Percentiles rank a stretch among this genome's conserved stretches.
phyloP scores from a whole-genome alignment of 495 filamentous ascomycete species.

The Penicillium simplicissimum region DNA sequence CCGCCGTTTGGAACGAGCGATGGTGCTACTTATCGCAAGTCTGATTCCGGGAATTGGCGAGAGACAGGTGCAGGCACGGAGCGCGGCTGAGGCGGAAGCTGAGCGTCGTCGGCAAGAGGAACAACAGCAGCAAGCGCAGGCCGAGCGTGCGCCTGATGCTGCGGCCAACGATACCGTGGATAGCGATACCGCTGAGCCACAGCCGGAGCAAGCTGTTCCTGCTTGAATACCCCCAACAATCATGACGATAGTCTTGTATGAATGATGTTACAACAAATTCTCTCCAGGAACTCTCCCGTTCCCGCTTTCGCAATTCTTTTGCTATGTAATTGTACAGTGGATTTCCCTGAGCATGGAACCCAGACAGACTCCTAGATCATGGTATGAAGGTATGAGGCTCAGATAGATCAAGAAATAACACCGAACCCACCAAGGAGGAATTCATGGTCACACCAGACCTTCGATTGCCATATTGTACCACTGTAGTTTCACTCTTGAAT shows the following conservation, averaged over 20 bases:
- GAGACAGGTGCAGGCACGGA: conserved; percentile 70
- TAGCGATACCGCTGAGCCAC: neutral
- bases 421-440: too few species aligned
- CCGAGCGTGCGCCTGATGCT: neutral
- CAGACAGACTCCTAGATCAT: too few species aligned
- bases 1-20: conserved; percentile 67
- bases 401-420: too few species aligned
- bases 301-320: neutral
- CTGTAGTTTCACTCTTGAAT: neutral
- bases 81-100: conserved; percentile 60
- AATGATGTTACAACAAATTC: neutral
- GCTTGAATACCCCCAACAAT: neutral
- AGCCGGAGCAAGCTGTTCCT: neutral
- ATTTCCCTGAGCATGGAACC: too few species aligned
- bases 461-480: neutral
- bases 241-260: neutral
- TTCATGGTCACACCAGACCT: too few species aligned
- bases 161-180: neutral
- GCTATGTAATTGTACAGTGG: neutral
- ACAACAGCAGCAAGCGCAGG: conserved; percentile 6
- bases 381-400: too few species aligned
- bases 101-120: conserved; percentile 47
- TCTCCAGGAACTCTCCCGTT: neutral
- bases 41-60: conserved; percentile 84
- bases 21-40: conserved; percentile 83